Evolutionary conservation across 2,329 filamentous ascomycete species (phyloP).

Genomic region (Colletotrichum godetiae): DNA sequence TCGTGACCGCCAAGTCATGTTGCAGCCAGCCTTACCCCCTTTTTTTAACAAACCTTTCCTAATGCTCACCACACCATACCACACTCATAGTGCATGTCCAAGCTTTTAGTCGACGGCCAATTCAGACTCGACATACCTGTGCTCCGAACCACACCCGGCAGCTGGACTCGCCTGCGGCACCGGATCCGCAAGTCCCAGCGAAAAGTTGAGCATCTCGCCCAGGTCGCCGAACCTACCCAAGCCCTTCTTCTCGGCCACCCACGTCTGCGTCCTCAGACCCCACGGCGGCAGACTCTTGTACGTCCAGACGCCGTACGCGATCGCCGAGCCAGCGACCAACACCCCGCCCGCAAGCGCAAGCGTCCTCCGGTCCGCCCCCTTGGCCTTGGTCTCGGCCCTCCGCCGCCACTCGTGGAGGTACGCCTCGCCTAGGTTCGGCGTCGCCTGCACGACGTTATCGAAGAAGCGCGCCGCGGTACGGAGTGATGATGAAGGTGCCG

Average conservation of each 20-base stretch:
- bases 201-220: conserved; percentile 55
- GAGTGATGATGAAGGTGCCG: conserved; percentile 34
- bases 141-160: conserved; percentile 22
- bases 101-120: conserved; percentile 26
- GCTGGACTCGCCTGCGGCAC: conserved; percentile 10
- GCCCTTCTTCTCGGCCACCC: conserved; percentile 47
- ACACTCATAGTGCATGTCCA: background rate
- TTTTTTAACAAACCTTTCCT: background rate
- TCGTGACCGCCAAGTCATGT: too few relatives aligned
- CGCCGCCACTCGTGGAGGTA: conserved; percentile 52
- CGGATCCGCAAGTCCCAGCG: conserved; percentile 28
- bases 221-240: conserved; percentile 59
- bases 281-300: conserved; percentile 57
- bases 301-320: conserved; percentile 52
- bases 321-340: conserved; percentile 50
- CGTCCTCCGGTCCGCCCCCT: conserved; percentile 42
- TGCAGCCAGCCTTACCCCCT: background rate
- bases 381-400: conserved; percentile 46
- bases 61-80: background rate
- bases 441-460: conserved; percentile 48
- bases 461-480: conserved; percentile 45
- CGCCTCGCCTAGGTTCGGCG: conserved; percentile 48
- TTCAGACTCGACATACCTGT: conserved; percentile 33
- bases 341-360: conserved; percentile 47
- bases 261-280: conserved; percentile 57